Evolutionary conservation across 495 filamentous ascomycete genomes (phyloP), one percentile per base, ranked within the genome.

Genomic region (Hypomontagnella submonticulosa): DNA sequence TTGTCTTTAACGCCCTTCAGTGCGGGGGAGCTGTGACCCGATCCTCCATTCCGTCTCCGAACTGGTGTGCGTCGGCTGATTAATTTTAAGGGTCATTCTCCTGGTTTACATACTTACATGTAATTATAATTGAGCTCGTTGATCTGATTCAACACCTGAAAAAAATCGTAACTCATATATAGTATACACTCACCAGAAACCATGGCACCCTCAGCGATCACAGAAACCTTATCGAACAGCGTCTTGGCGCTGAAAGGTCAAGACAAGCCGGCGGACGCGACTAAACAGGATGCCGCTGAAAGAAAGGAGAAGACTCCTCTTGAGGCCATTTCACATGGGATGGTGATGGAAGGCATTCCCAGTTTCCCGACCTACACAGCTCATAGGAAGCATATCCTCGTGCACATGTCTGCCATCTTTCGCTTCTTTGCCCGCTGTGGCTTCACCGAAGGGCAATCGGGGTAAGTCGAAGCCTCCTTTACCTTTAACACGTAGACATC

Each of bases 401-500:
- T 78, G 12, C 84, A 88, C 71, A 87, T 87, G 75, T 84, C 85
- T 1, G 86, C 81, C 2, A 84, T 80, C 4, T 89, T 89, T 67
- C 80, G 84, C 15, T 70, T 82, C 47, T 88, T 87, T 62, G 81
- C 85, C 0, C 77, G 82, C 32, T 76, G 77, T 54, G 84, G 85
- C 23, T 89, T 83, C 72, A 85, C 82, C n/a, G 87, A 90, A 73
- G 87, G 88, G 23, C 83, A 87, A 67, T 79, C 80, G 3, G 87
- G 87, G 66, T 69, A 52, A 47, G 66, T 43, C 19, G 18, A 40
- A 34, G 12, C 20, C 2, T 38, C 15, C 5, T 20, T 27, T 19
- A 6, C 20, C 57, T 34, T 12, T 27, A 32, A 0, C 19, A 5
- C 27, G 13, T 33, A 16, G 42, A 49, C n/a, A 33, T 20, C 15